Conservation (phyloP, 1,139 yeast genomes). For the Yamadazyma blattariae region DNA sequence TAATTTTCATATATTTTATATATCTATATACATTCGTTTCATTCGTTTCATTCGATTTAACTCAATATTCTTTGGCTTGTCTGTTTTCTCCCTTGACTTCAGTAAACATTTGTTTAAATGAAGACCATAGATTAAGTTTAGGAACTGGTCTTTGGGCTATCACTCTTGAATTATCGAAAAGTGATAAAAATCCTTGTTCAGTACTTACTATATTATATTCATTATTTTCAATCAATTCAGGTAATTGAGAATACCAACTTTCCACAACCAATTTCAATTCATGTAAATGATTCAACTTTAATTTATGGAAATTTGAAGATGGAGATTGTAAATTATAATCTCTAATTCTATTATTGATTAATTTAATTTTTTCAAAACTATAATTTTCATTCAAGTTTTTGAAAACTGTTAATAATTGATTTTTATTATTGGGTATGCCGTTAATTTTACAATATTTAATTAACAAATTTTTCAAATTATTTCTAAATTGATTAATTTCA, state of each 20-base stretch:
- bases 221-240: constrained; percentile 6
- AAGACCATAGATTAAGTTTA: constrained; percentile 29
- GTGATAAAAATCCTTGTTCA: constrained; percentile 13
- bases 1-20: background rate
- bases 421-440: constrained; percentile 4
- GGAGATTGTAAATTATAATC: constrained; percentile 84
- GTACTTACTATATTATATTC: constrained; percentile 8
- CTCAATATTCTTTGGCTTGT: no score
- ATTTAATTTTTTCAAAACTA: constrained; percentile 41
- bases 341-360: constrained; percentile 59
- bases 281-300: constrained; percentile 51
- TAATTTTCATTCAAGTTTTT: constrained; percentile 20
- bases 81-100: constrained; percentile 5
- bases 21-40: background rate
- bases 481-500: constrained; percentile 46
- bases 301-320: constrained; percentile 59
- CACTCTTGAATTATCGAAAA: constrained; percentile 13
- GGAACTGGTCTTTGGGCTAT: constrained; percentile 20
- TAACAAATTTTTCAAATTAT: constrained; percentile 36
- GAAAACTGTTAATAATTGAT: background rate
- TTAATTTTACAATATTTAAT: constrained; percentile 14
- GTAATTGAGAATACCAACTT: constrained; percentile 14
- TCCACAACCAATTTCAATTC: constrained; percentile 39
- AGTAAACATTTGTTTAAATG: constrained; percentile 31
- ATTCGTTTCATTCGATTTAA: constrained; percentile 2